These are phyloP conservation scores for Aureobasidium subglaciale DNA, from an alignment of 2,329 filamentous ascomycete species.

Conservation along the genomic window DNA sequence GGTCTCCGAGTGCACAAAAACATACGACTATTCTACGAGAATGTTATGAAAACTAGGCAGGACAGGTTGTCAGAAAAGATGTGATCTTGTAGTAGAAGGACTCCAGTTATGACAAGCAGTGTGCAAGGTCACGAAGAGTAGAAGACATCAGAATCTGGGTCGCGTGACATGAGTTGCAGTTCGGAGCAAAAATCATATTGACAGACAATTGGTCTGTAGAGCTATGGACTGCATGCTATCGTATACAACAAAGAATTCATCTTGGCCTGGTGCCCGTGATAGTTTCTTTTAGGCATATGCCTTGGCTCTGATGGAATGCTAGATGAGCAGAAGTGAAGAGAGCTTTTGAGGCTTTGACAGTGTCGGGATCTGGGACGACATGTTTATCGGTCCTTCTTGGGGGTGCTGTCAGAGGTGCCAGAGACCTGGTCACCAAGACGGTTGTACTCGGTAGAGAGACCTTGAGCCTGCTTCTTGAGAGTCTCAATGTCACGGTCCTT, in stretches of 20 bases:
- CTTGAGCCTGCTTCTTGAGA: slow-evolving; percentile 86
- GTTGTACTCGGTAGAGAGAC: slow-evolving; percentile 77
- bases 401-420: slow-evolving; percentile 37
- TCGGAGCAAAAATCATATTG: background rate
- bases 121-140: background rate
- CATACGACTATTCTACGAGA: background rate
- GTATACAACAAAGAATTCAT: background rate
- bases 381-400: slow-evolving; percentile 51
- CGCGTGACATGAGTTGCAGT: background rate
- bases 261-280: slow-evolving; percentile 2
- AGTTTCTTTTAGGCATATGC: background rate
- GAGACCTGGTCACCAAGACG: slow-evolving; percentile 77
- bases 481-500: slow-evolving; percentile 80
- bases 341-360: background rate
- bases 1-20: background rate
- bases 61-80: background rate
- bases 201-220: background rate
- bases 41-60: background rate
- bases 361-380: background rate
- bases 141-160: background rate
- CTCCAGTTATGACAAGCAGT: background rate
- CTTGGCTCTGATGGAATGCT: background rate
- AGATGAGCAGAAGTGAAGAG: background rate
- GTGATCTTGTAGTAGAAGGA: background rate
- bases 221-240: too few relatives aligned